Evolutionary conservation across 2,329 filamentous ascomycete species (phyloP).

Genomic region (Alternaria sp.): DNA sequence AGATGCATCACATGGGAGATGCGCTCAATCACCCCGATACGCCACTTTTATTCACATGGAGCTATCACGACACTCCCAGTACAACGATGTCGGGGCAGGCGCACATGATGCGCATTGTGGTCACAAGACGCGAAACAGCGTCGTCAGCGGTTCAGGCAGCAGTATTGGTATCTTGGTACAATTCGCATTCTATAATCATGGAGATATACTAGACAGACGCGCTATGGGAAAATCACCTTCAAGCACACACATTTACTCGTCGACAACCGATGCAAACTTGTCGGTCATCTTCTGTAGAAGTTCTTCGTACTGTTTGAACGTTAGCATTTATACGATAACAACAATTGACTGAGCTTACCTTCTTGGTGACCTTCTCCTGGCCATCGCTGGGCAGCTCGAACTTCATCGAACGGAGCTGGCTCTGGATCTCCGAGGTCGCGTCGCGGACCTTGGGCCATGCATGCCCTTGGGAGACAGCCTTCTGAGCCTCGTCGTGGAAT

Average conservation of each 20-base stretch:
- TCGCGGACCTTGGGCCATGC: conserved; percentile 94
- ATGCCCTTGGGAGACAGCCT: conserved; percentile 89
- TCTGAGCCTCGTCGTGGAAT: conserved; percentile 97
- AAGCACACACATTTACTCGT: conserved; percentile 75
- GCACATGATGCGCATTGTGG: conserved; percentile 30
- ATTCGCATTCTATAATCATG: conserved; percentile 38
- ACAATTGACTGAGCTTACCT: conserved; percentile 64
- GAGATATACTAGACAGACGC: conserved; percentile 34
- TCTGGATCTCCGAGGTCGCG: conserved; percentile 85
- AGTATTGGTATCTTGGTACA: conserved; percentile 36
- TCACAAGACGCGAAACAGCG: conserved; percentile 41
- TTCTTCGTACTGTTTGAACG: conserved; percentile 77
- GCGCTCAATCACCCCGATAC: neutral
- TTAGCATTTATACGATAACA: conserved; percentile 48
- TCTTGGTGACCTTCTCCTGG: conserved; percentile 81
- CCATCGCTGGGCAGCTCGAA: conserved; percentile 92
- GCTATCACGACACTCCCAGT: neutral
- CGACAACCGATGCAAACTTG: conserved; percentile 94
- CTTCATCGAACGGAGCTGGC: conserved; percentile 88
- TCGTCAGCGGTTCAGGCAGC: conserved; percentile 49
- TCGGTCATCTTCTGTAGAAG: conserved; percentile 92
- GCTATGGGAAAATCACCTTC: conserved; percentile 37
- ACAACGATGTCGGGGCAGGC: neutral
- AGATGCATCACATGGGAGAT: conserved; percentile 1
- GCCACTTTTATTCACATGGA: neutral